Base-by-base conservation (phyloP, 2,329 filamentous ascomycete genomes). In the Colletotrichum aenigma region DNA sequence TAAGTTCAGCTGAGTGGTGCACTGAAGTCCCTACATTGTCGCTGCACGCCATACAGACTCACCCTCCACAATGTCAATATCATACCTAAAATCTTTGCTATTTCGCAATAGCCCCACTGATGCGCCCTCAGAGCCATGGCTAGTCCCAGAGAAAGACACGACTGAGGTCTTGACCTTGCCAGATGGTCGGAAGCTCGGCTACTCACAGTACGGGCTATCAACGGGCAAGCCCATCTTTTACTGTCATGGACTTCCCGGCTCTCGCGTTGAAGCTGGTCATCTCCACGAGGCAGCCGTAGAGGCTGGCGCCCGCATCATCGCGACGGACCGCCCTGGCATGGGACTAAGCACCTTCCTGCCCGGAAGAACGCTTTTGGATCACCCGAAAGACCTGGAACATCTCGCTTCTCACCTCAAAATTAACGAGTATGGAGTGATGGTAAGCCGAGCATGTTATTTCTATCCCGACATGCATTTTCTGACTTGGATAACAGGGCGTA, bases 211-310 rank as follows among this genome's bases (percentile, higher is more conserved):
- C 60, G 86, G 86, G 10, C 56, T 76, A 4, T 75, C 79, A 0
- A 76, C 74, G 5, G 83, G 83, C 7, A 76, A 80, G 7, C 83
- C 84, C 0, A 70, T 86, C 2, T 77, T 88, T 34, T 86, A 83
- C 77, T 85, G 87, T 67, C 87, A 88, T 76, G 87, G 86, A 10
- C 86, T 84, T 68, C 87, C 86, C 0, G 82, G 82, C 1, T 86
- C 83, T 6, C 85, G 86, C 7, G 78, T 87, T 13, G 86, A 88
- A 71, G 83, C 79, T 8, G 73, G 71, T 7, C 77, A 77, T 12
- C 67, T 83, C 21, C 78, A 84, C 48, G 69, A 77, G 4, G 64
- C 80, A 6, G 84, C 82, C 12, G 71, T 76, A 4, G 76, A 77
- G 4, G 79, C 78, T 10, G 76, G 78, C 6, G 73, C 85, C 18